These are phyloP conservation scores for Teunomyces panamensis DNA, from an alignment of 805 yeast genomes.

Conservation along the genomic window DNA sequence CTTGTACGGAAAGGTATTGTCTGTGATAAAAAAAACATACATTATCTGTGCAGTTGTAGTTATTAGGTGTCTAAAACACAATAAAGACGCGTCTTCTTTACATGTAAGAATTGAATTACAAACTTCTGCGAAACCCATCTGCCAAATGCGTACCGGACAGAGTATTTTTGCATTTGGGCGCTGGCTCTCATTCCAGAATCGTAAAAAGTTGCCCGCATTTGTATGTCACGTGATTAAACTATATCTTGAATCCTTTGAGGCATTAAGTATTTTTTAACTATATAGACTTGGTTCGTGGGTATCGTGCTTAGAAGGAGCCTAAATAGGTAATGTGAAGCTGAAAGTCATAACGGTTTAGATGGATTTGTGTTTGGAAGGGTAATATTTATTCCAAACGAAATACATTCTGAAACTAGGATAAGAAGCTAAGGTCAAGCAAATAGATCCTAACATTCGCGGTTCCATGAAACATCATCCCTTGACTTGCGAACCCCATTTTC, in stretches of 20 bases:
- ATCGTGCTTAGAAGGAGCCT: background rate
- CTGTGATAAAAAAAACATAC: no score
- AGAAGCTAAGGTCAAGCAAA: no score
- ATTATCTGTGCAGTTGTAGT: no score
- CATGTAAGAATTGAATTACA: background rate
- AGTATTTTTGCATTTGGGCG: background rate
- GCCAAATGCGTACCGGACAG: background rate
- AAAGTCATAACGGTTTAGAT: no score
- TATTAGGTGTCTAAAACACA: no score
- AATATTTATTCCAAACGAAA: no score
- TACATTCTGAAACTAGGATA: no score
- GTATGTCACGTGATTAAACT: background rate
- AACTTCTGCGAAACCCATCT: background rate
- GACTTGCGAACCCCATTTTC: background rate
- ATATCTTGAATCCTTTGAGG: background rate
- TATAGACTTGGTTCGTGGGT: background rate
- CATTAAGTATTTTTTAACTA: background rate
- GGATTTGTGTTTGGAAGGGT: no score
- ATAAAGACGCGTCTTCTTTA: background rate
- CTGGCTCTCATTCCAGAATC: background rate
- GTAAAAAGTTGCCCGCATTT: background rate
- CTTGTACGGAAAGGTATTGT: no score
- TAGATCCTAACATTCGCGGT: background rate
- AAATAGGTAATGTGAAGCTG: no score
- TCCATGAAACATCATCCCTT: background rate